Evolutionary conservation across 2,329 filamentous ascomycete genomes (phyloP).

Genomic region (Thielaviopsis populi): DNA sequence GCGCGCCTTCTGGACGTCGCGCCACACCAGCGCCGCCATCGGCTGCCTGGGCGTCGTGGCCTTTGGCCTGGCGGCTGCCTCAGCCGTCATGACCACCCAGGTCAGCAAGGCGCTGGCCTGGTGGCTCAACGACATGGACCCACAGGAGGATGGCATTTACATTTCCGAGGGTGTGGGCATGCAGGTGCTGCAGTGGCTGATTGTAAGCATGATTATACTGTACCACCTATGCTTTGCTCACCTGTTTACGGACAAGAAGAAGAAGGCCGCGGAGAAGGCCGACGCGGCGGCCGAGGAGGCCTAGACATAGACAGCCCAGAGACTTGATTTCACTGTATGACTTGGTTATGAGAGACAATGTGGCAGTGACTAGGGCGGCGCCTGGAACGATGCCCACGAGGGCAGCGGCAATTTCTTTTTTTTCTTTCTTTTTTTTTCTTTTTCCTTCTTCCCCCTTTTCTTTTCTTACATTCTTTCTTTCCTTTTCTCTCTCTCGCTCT

Average conservation of each 20-base stretch:
- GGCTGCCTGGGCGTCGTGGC: slow-evolving; percentile 11
- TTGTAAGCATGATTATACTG: slow-evolving; percentile 15
- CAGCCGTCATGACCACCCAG: slow-evolving; percentile 15
- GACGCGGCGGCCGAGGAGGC: neutral
- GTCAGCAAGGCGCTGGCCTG: slow-evolving; percentile 13
- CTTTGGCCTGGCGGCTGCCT: slow-evolving; percentile 13
- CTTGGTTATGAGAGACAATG: neutral
- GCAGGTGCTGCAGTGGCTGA: slow-evolving; percentile 16
- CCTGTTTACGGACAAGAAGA: slow-evolving; percentile 15
- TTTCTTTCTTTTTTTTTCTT: neutral
- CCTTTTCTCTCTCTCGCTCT: neutral
- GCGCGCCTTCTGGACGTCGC: slow-evolving; percentile 8
- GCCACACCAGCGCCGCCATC: slow-evolving; percentile 14
- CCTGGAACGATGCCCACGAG: neutral
- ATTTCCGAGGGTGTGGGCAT: slow-evolving; percentile 9
- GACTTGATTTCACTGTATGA: neutral
- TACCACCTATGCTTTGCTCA: slow-evolving; percentile 16
- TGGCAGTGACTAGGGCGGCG: neutral
- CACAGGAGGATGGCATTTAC: neutral
- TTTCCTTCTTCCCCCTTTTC: neutral
- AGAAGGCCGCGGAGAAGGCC: neutral
- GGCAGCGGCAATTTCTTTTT: neutral
- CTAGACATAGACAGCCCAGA: neutral
- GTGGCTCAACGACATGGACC: slow-evolving; percentile 15
- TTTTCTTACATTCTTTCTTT: neutral